Evolutionary conservation across 768 basidiomycete species (phyloP).

Genomic region (Termitomyces sp.): DNA sequence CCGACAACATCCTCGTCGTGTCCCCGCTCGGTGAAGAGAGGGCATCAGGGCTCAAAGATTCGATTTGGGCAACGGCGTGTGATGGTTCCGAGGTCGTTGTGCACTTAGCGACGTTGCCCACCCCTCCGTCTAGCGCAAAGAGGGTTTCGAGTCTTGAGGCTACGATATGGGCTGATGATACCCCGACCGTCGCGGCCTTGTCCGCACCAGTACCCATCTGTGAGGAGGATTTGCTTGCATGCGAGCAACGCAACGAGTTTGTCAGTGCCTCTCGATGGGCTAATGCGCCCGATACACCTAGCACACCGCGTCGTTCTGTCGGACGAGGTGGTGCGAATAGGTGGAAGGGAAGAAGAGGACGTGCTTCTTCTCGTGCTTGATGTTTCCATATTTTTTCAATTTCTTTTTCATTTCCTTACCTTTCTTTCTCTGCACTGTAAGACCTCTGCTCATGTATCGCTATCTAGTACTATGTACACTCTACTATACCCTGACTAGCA

Average conservation of each 20-base stretch:
- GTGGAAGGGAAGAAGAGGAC: neutral
- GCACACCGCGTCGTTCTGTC: neutral
- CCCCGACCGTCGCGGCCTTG: neutral
- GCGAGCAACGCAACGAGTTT: neutral
- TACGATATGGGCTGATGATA: constrained; percentile 2
- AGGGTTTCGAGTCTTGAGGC: neutral
- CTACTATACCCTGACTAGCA: neutral
- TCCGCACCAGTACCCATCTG: neutral
- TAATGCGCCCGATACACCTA: neutral
- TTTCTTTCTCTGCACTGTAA: neutral
- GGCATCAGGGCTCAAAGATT: neutral
- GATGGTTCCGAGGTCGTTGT: neutral
- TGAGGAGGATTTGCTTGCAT: neutral
- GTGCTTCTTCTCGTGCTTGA: neutral
- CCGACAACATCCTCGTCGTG: neutral
- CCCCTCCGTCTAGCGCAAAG: constrained; percentile 5
- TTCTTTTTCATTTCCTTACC: neutral
- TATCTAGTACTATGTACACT: neutral
- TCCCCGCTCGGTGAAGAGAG: neutral
- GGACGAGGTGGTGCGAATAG: neutral
- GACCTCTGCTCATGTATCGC: neutral
- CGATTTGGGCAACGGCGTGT: neutral
- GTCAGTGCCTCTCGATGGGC: constrained; percentile 6
- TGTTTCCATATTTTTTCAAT: neutral
- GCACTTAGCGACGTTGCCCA: neutral